Evolutionary conservation across 2,329 filamentous ascomycete species (phyloP), one percentile per base, ranked within the genome.

Genomic region (Lachnellula occidentalis): DNA sequence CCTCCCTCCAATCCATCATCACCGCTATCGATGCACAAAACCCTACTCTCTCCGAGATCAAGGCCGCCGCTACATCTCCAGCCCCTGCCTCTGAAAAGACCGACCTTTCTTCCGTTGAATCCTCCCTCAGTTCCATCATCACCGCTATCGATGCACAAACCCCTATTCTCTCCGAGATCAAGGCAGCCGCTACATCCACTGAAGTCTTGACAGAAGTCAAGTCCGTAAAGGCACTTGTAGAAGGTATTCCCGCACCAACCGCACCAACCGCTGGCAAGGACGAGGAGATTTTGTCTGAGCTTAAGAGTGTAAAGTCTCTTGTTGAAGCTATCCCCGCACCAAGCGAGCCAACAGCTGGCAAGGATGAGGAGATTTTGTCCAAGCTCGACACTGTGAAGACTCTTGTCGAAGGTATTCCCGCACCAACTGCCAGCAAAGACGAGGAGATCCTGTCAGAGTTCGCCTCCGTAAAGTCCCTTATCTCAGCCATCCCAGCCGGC

Each of bases 21-120:
- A 45, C 22, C 7, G 17, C 45, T 6, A 27, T 50, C 21, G 46
- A 61, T 31, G 54, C 48, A 8, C 49, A 61, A 42, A n/a, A 55
- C 34, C 27, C 55, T 36, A 53, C 50, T 4, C 45, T 64, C 6
- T 47, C 43, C 15, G 60, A 63, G 31, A 59, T 63, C n/a, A 62
- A 61, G 34, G 37, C 49, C 17, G 43, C 53, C 22, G 48, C 54
- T 27, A n/a, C n/a, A n/a, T n/a, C 56, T 11, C 62, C 61, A 34
- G 54, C 56, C 11, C 62, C 61, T 34, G 57, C 46, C 45, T 6
- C 58, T 42, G 50, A 57, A 36, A 55, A 58, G 51, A 51, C 55
- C 8, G 63, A 63, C 48, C 49, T 65, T 8, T 49, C 60, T 27
- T 37, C 53, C 15, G 22, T 64, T 11, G 53, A 55, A 39, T 24